A percentile compares a stretch with the other conserved stretches of the same genome.
Conservation (phyloP, 2,329 filamentous ascomycete species). For the Leptoxyphium fumago region DNA sequence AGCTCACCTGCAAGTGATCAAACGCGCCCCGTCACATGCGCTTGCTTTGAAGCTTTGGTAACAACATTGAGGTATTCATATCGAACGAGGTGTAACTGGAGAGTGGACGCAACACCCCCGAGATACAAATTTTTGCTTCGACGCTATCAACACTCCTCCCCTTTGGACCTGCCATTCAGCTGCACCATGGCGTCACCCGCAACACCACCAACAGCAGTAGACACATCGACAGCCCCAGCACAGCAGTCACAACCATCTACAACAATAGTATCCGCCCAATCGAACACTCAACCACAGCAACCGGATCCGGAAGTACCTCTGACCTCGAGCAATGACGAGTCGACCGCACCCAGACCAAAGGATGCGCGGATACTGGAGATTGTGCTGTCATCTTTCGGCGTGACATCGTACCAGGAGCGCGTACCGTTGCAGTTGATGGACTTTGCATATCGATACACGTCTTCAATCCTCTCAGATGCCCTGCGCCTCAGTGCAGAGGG, state of each 20-base stretch:
- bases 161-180: not conserved
- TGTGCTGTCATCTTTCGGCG: conserved; percentile 63
- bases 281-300: conserved; percentile 4
- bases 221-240: not conserved
- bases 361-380: conserved; percentile 69
- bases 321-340: conserved; percentile 20
- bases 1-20: too few relatives aligned
- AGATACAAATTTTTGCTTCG: not conserved
- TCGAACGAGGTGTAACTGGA: too few relatives aligned
- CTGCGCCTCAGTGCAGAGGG: conserved; percentile 55
- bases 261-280: conserved; percentile 4
- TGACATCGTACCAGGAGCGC: conserved; percentile 66
- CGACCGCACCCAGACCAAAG: conserved; percentile 45
- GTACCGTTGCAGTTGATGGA: conserved; percentile 72
- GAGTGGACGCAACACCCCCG: too few relatives aligned
- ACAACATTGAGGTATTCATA: not conserved
- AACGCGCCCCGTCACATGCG: not conserved
- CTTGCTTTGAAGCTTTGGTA: not conserved
- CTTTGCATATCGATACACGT: conserved; percentile 73
- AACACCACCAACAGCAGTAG: not conserved
- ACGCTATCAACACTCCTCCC: not conserved
- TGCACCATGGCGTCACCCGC: not conserved
- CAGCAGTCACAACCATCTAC: not conserved
- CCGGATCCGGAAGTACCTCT: conserved; percentile 13
- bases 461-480: conserved; percentile 54